phyloP scores from a whole-genome alignment of 2,329 filamentous ascomycete genomes.

The Cadophora sp. region DNA sequence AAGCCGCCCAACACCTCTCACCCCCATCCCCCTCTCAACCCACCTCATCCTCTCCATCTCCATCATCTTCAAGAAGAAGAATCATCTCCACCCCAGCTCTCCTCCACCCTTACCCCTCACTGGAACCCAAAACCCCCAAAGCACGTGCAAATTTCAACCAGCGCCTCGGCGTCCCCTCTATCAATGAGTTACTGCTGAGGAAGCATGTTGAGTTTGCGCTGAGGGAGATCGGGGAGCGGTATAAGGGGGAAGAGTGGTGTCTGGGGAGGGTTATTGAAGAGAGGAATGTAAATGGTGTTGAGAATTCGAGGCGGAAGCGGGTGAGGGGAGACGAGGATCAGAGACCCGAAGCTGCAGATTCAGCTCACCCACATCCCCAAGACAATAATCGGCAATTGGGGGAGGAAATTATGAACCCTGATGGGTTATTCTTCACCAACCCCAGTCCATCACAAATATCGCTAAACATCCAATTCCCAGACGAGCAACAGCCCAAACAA shows the following conservation, averaged over 20 bases:
- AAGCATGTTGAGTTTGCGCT: slow-evolving; percentile 40
- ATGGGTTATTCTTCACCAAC: neutral
- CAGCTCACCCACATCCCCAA: too few relatives aligned
- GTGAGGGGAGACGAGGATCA: neutral
- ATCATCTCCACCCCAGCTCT: slow-evolving; percentile 50
- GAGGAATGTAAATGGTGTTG: neutral
- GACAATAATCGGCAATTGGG: neutral
- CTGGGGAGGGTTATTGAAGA: slow-evolving; percentile 32
- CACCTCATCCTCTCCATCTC: neutral
- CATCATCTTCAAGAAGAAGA: slow-evolving; percentile 35
- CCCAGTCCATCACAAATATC: neutral
- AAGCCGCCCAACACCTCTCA: slow-evolving; percentile 60
- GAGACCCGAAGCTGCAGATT: too few relatives aligned
- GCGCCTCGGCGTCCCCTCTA: slow-evolving; percentile 22
- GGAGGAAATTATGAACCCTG: neutral
- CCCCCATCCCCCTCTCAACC: neutral
- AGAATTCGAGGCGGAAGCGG: slow-evolving; percentile 18
- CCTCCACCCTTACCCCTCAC: slow-evolving; percentile 53
- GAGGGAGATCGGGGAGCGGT: slow-evolving; percentile 30
- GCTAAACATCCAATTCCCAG: neutral
- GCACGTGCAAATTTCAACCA: slow-evolving; percentile 31
- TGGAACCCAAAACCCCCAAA: slow-evolving; percentile 58
- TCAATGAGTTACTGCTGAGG: slow-evolving; percentile 40
- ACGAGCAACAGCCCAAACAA: neutral
- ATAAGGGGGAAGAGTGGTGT: slow-evolving; percentile 47